Evolutionary conservation across 2,329 filamentous ascomycete genomes (phyloP).

Genomic region (Fusarium tjaetaba): DNA sequence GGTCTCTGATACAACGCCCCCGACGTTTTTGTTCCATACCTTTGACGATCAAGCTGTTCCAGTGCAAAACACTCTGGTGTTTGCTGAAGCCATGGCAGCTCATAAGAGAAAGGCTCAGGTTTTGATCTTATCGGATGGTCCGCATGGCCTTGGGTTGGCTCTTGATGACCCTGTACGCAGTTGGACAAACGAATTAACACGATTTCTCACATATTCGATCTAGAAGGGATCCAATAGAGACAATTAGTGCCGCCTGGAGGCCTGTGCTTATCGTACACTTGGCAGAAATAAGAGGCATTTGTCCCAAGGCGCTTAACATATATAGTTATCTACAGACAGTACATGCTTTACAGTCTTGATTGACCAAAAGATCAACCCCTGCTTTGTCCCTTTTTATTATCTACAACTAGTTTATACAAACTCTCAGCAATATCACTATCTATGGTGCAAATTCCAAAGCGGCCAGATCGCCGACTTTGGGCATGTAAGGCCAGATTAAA

Average conservation of each 20-base stretch:
- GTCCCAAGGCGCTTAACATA: too few species aligned
- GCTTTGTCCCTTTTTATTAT: too few species aligned
- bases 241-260: fast-evolving
- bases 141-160: constrained; percentile 12
- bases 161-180: constrained; percentile 10
- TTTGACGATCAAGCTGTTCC: constrained; percentile 13
- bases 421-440: too few species aligned
- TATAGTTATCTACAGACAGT: too few species aligned
- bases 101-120: constrained; percentile 3
- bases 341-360: too few species aligned
- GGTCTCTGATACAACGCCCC: constrained; percentile 11
- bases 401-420: too few species aligned
- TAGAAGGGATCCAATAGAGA: background rate
- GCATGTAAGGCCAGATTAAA: too few species aligned
- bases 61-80: constrained; percentile 13
- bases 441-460: too few species aligned
- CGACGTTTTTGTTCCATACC: constrained; percentile 24
- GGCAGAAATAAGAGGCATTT: too few species aligned
- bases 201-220: constrained; percentile 20
- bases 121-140: constrained; percentile 6
- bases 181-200: constrained; percentile 17
- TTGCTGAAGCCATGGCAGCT: constrained; percentile 5
- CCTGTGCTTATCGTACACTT: too few species aligned
- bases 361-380: fast-evolving
- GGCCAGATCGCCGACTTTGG: too few species aligned